phyloP scores from a whole-genome alignment of 441 rosid genomes.

The Erodium texanum region DNA sequence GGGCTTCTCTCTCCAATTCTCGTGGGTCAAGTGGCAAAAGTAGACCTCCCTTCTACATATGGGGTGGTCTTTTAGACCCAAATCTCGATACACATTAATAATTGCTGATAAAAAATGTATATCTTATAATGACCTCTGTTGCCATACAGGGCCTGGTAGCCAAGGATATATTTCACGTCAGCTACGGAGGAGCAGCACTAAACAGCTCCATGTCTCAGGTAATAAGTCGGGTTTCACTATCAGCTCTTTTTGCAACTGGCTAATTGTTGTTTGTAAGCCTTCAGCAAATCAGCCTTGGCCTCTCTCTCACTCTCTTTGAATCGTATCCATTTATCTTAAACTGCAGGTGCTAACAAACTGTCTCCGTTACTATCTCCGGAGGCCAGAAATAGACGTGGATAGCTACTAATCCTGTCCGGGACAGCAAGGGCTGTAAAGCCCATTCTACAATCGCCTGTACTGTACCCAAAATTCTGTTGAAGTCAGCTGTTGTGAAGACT shows the following conservation, averaged over 20 bases:
- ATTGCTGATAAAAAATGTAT: no score
- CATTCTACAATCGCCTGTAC: conserved; percentile 1
- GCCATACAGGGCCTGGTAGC: conserved; percentile 53
- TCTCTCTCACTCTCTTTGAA: background rate
- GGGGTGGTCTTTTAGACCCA: no score
- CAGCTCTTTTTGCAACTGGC: no score
- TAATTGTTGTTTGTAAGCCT: no score
- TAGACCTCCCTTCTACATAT: no score
- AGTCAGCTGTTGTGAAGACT: background rate
- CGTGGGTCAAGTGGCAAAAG: no score
- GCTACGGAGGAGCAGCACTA: conserved; percentile 66
- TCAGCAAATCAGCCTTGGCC: background rate
- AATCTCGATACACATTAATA: no score
- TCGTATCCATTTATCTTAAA: conserved; percentile 5
- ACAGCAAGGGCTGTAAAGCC: conserved; percentile 15
- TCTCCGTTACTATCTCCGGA: conserved; percentile 75
- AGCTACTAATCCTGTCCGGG: conserved; percentile 38
- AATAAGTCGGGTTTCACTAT: conserved; percentile 3
- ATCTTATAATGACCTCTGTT: background rate
- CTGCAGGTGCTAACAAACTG: conserved; percentile 69
- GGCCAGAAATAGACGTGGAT: conserved; percentile 81
- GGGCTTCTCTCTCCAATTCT: no score
- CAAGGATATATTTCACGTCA: conserved; percentile 62
- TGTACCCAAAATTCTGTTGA: conserved; percentile 12
- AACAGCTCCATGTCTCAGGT: conserved; percentile 75